Base-by-base conservation (phyloP, 371 early-diverging fungal species). In the Mortierella sp. region DNA sequence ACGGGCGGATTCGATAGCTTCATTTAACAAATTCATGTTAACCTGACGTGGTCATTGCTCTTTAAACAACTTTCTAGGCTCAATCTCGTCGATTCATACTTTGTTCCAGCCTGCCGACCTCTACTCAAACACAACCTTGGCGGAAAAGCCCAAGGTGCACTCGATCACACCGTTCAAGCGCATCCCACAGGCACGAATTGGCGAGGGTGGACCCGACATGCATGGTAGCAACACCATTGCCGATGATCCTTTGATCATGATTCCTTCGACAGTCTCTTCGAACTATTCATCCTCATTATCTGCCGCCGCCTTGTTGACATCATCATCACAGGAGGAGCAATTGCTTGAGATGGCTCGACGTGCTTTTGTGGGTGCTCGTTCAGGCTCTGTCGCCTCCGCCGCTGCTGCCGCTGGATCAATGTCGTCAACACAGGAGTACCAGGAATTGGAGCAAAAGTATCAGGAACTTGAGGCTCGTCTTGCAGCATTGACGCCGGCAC, bases 171-270 rank as follows among this genome's bases (percentile, higher is more conserved):
- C 79, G 21, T 86, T 86, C 75, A 82, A 82, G 48, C 76, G 86
- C 2, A 81, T 86, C 46, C 82, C 82, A 34, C 86, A 81, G 53
- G 55, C 86, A 24, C 75, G 86, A 40, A 71, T 86, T 5, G 86
- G 86, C 40, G 85, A 84, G 46, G 86, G 82, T 24, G 86, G 86
- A 50, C 82, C 82, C 10, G 86, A 86, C 53, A 75, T 82, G 14
- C 79, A 57, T 40, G 79, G 61, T 43, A 86, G 61, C 69, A 79
- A 61, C 72, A 74, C 79, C 13, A 82, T 82, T 40, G 82, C 79
- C 8, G 86, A 86, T 40, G 82, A 81, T 50, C 86, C 86, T n/a
- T 54, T 76, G 40, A 72, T 86, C n/a, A 54, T 79, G 44, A 72
- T 82, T 28, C 54, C 75, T 0, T 21, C 69, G 0, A 79, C 82